A percentile compares a stretch with the other conserved stretches of the same genome.
Conservation (phyloP, 306 rosid genomes). For the Fragaria ananassa region DNA sequence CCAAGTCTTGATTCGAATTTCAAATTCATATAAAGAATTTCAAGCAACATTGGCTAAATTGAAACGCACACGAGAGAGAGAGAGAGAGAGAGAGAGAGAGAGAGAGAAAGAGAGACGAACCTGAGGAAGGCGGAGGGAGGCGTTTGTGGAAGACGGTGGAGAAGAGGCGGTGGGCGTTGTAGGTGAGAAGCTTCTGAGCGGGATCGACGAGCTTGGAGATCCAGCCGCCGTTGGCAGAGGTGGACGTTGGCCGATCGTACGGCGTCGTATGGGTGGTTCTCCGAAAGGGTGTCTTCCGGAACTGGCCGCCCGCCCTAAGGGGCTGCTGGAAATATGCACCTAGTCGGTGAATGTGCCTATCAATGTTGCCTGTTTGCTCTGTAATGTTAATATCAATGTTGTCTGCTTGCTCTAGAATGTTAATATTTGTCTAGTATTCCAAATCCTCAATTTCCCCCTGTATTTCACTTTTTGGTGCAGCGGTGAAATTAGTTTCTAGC, state of each 20-base stretch:
- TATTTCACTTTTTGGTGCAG: conserved; percentile 33
- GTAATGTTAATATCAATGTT: too few relatives aligned
- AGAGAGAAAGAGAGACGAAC: not conserved
- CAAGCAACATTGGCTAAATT: not conserved
- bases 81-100: too few relatives aligned
- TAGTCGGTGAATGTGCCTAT: not conserved
- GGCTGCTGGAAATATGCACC: conserved; percentile 4
- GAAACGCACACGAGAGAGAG: not conserved
- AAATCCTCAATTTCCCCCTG: not conserved
- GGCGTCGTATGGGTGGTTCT: conserved; percentile 62
- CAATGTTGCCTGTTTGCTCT: too few relatives aligned
- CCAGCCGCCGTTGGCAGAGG: conserved; percentile 52
- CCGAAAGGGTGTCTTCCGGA: conserved; percentile 60
- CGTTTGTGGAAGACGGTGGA: conserved; percentile 74
- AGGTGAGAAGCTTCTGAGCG: conserved; percentile 67
- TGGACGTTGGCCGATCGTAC: conserved; percentile 75
- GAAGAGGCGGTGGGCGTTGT: conserved; percentile 63
- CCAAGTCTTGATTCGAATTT: not conserved
- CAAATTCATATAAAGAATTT: not conserved
- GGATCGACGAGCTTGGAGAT: conserved; percentile 86
- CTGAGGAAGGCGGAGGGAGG: conserved; percentile 38
- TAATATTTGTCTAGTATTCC: not conserved
- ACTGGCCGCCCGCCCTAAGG: conserved; percentile 75
- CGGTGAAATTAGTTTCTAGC: conserved; percentile 29
- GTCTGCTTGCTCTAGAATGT: not conserved